Conservation (phyloP, 1,139 yeast genomes). For the Pichia norvegensis region DNA sequence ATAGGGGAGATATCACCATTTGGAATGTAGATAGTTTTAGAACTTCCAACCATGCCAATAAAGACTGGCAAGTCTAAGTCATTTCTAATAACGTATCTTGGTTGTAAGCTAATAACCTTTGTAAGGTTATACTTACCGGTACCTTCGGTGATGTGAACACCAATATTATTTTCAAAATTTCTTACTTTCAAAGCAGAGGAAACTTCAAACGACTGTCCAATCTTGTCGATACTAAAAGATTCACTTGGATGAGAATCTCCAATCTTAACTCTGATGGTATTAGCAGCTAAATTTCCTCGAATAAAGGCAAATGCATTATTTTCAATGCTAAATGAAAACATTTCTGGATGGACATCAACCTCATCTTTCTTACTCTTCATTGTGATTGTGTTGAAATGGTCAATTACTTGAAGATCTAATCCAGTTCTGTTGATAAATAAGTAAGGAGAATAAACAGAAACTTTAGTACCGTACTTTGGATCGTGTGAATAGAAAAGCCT, state of each 20-base stretch:
- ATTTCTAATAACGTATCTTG: slow-evolving; percentile 72
- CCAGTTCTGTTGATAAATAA: slow-evolving; percentile 76
- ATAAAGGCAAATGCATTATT: slow-evolving; percentile 31
- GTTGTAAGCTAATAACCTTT: slow-evolving; percentile 72
- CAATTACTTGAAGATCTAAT: slow-evolving; percentile 50
- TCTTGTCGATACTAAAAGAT: slow-evolving; percentile 79
- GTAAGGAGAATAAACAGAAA: slow-evolving; percentile 79
- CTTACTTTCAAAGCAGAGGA: slow-evolving; percentile 49
- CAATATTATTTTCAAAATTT: slow-evolving; percentile 66
- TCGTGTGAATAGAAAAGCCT: slow-evolving; percentile 54
- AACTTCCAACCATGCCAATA: slow-evolving; percentile 64
- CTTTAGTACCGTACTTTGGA: slow-evolving; percentile 48
- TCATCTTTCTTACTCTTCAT: slow-evolving; percentile 27
- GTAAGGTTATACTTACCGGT: slow-evolving; percentile 73
- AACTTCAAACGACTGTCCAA: slow-evolving; percentile 74
- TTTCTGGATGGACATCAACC: slow-evolving; percentile 43
- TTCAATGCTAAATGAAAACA: slow-evolving; percentile 68
- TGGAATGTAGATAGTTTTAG: slow-evolving; percentile 37
- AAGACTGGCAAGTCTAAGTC: slow-evolving; percentile 48
- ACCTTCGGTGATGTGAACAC: slow-evolving; percentile 75
- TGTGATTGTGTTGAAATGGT: slow-evolving; percentile 44
- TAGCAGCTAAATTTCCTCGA: slow-evolving; percentile 35
- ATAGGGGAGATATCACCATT: slow-evolving; percentile 54
- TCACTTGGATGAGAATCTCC: slow-evolving; percentile 71
- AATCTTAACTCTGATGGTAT: slow-evolving; percentile 61